Base-by-base conservation (phyloP, 106 monocot species). In the Ottelia alismoides region DNA sequence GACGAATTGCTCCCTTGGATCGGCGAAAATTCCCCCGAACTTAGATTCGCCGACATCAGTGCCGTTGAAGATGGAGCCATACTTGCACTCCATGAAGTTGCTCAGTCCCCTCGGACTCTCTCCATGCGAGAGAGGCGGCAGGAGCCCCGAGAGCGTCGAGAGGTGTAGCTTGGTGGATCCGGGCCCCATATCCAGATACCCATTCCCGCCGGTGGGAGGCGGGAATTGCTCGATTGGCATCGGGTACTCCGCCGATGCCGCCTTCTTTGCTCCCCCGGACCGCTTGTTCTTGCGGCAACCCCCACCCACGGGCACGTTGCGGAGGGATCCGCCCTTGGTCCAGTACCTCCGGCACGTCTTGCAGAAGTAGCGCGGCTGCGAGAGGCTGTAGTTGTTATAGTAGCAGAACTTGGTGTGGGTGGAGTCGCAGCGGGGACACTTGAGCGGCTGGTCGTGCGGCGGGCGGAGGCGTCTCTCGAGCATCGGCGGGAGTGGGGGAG, bases 311-410 rank as follows among this genome's bases (percentile, higher is more conserved):
- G 82, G 82, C 20, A 83, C 74, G 44, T 83, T 83, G 17, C 82
- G 69, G 26, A 83, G 77, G 50, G 82, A 78, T 16, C 82, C 82
- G 2, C 82, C 82, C 48, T 83, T 78, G 22, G 82, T 83, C 82
- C 82, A 83, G 62, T 83, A 83, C 43, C 82, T 48, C 17, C 82
- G 62, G 66, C 82, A 83, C 7, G 82, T 83, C 70, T 83, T 83
- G 74, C 83, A 83, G 66, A 83, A 74, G 71, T 78, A 78, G 20
- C 83, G 57, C 2, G 83, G 83, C 68, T 84, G 83, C 6, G 83
- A 71, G 52, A 78, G 74, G 65, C 83, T 84, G 74, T 84, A 84
- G 65, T 84, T 84, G 69, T 84, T 83, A 71, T 83, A 83, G 70
- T 83, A 83, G 71, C 83, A 83, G 78, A 83, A 83, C 59, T 83